Conservation (phyloP, 139 green algal genomes). For the Chlorella sp. region DNA sequence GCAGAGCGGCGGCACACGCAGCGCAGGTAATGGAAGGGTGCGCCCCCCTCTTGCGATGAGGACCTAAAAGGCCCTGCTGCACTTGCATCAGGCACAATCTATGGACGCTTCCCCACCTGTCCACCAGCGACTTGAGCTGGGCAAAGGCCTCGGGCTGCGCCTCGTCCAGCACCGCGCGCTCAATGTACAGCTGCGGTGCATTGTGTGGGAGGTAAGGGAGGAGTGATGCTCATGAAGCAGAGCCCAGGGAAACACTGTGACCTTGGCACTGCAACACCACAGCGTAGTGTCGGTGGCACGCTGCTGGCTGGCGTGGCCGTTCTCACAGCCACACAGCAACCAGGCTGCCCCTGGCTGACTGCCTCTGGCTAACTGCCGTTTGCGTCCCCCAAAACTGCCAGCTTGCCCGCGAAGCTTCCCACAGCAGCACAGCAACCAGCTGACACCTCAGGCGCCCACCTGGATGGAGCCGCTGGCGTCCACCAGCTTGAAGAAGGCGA, state of each 20-base stretch:
- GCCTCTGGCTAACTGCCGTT: no score
- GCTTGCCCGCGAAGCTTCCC: background rate
- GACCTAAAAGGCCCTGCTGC: no score
- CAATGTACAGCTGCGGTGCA: slow-evolving; percentile 36
- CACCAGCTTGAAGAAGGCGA: slow-evolving; percentile 91
- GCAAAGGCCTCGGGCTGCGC: slow-evolving; percentile 65
- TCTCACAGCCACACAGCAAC: no score
- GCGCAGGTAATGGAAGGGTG: no score
- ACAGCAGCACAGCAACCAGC: background rate
- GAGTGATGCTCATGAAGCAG: background rate
- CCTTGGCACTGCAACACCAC: no score
- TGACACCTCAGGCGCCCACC: slow-evolving; percentile 64
- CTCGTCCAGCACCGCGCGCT: slow-evolving; percentile 62
- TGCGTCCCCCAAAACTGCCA: background rate
- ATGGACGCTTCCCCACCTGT: slow-evolving; percentile 32
- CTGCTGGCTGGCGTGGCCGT: no score
- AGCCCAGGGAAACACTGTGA: no score
- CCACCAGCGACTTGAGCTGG: slow-evolving; percentile 80
- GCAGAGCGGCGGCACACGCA: no score
- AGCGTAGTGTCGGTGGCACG: no score
- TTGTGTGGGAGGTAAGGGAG: background rate
- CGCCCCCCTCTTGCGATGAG: no score
- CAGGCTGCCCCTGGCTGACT: no score
- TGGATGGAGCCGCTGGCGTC: slow-evolving; percentile 92
- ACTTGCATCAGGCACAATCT: no score